These are phyloP conservation scores for Dendrobium huoshanense DNA, from an alignment of 106 monocot genomes.

Conservation along the genomic window DNA sequence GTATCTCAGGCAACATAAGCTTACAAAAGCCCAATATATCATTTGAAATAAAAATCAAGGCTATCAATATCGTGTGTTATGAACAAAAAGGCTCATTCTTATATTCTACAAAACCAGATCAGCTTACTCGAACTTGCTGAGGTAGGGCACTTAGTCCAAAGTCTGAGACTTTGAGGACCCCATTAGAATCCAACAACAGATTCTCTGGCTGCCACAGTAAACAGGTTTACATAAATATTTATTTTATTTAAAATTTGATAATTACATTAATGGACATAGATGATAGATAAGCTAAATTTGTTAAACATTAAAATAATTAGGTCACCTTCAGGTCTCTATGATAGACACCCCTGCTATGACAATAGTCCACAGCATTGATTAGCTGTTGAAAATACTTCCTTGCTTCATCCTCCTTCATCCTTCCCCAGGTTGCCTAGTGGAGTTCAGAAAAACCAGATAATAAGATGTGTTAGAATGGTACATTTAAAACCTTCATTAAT, in stretches of 20 bases:
- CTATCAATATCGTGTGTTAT: neutral
- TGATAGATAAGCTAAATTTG: neutral
- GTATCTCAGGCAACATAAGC: neutral
- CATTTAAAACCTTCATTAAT: neutral
- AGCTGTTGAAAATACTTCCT: slow-evolving; percentile 94
- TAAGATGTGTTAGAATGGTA: neutral
- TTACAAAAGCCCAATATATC: neutral
- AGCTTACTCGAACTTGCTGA: slow-evolving; percentile 68
- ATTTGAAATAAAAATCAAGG: neutral
- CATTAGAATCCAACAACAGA: slow-evolving; percentile 67
- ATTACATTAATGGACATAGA: neutral
- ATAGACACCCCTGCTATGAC: slow-evolving; percentile 90
- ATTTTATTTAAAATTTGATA: neutral
- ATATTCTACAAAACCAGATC: neutral
- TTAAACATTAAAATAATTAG: neutral
- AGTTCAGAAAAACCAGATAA: slow-evolving; percentile 2
- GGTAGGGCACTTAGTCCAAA: slow-evolving; percentile 93
- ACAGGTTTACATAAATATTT: neutral
- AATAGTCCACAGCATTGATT: slow-evolving; percentile 90
- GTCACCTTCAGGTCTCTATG: slow-evolving; percentile 90
- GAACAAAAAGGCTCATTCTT: neutral
- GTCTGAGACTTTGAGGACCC: slow-evolving; percentile 87
- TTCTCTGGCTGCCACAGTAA: slow-evolving; percentile 42
- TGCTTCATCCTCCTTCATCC: slow-evolving; percentile 85
- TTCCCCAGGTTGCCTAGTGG: slow-evolving; percentile 55